A percentile compares a stretch with the other conserved stretches of the same genome.
Conservation (phyloP, 1,139 yeast genomes). For the Lodderomyces oxycetoniae region DNA sequence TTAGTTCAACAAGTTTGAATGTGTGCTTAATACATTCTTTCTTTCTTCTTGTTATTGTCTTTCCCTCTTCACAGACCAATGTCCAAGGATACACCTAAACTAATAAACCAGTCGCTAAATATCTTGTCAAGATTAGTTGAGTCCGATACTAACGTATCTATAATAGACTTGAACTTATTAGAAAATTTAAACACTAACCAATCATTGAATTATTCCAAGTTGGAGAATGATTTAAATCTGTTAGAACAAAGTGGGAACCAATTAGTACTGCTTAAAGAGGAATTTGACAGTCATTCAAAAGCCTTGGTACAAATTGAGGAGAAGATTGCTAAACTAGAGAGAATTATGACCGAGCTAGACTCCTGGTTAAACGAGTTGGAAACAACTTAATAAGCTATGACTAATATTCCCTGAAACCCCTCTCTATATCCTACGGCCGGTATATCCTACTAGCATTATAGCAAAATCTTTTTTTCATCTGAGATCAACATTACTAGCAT, state of each 20-base stretch:
- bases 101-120: slow-evolving; percentile 29
- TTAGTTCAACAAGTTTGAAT: too few relatives aligned
- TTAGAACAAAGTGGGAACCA: slow-evolving; percentile 32
- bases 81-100: slow-evolving; percentile 30
- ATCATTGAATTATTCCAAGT: slow-evolving; percentile 51
- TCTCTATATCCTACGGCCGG: too few relatives aligned
- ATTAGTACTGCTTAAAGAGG: slow-evolving; percentile 25
- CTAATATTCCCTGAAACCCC: too few relatives aligned
- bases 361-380: slow-evolving; percentile 54
- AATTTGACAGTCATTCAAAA: slow-evolving; percentile 24
- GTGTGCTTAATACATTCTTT: too few relatives aligned
- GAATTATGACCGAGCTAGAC: slow-evolving; percentile 51
- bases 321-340: slow-evolving; percentile 42
- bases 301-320: slow-evolving; percentile 41
- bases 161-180: slow-evolving; percentile 47
- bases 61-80: slow-evolving; percentile 5
- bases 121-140: slow-evolving; percentile 36
- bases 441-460: too few relatives aligned
- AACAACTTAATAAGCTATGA: too few relatives aligned
- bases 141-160: slow-evolving; percentile 50
- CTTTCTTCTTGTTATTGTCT: neutral
- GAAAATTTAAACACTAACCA: slow-evolving; percentile 57
- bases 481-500: too few relatives aligned
- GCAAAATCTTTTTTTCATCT: too few relatives aligned
- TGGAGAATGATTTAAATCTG: slow-evolving; percentile 43